phyloP scores from a whole-genome alignment of 2,329 filamentous ascomycete genomes.

The Fusarium phyllophilum region DNA sequence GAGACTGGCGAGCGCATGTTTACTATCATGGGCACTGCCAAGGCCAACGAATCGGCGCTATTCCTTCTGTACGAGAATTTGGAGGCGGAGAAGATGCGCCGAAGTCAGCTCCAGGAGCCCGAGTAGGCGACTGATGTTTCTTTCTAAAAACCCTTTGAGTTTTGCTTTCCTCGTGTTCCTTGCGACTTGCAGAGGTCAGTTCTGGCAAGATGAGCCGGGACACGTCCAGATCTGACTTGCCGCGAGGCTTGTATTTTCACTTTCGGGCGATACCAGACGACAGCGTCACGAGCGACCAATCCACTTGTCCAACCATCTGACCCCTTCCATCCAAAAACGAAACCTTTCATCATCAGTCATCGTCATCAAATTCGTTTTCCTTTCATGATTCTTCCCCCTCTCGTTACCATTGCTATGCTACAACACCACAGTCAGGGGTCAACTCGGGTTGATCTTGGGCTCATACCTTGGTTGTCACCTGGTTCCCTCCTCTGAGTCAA shows the following conservation, averaged over 20 bases:
- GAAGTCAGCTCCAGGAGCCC: conserved; percentile 76
- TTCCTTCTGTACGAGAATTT: conserved; percentile 99
- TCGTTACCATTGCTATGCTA: conserved; percentile 34
- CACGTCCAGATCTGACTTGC: conserved; percentile 70
- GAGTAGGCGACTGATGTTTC: conserved; percentile 55
- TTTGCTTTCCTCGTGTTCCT: conserved; percentile 44
- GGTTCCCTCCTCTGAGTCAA: conserved; percentile 26
- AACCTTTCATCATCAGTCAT: conserved; percentile 33
- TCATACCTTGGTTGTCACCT: conserved; percentile 16
- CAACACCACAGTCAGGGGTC: conserved; percentile 9
- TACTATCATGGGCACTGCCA: conserved; percentile 95
- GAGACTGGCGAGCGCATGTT: conserved; percentile 99
- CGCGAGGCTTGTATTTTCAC: conserved; percentile 67
- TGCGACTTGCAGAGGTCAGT: conserved; percentile 52
- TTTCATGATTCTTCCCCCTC: conserved; percentile 41
- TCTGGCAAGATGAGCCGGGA: conserved; percentile 61
- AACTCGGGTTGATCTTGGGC: conserved; percentile 12
- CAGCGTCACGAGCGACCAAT: conserved; percentile 53
- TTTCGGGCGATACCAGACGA: conserved; percentile 56
- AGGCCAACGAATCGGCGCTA: conserved; percentile 93
- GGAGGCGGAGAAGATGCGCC: conserved; percentile 98
- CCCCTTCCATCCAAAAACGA: conserved; percentile 30
- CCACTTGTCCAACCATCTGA: conserved; percentile 14
- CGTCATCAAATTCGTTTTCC: conserved; percentile 38
- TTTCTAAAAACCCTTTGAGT: conserved; percentile 33